Base-by-base conservation (phyloP, 768 basidiomycete species). In the Leucocoprinus leucothites region DNA sequence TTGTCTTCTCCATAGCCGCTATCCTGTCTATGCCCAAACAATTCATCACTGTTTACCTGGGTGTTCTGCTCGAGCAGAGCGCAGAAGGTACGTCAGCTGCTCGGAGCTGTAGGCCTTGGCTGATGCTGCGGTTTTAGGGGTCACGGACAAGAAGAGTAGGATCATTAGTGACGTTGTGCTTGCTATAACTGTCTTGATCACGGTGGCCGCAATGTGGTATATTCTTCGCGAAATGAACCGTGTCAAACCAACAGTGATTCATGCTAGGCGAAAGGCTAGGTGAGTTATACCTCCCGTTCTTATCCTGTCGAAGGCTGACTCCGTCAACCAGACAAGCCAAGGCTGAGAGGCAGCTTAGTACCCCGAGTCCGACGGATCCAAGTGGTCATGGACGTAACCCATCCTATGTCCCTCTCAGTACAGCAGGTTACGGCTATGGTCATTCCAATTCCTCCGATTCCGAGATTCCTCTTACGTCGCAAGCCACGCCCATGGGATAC, bases 41-140 rank as follows among this genome's bases (percentile, higher is more conserved):
- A 67, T 87, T 97, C 62, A 81, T 93, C 60, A 91, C 89, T 7
- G 94, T 97, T 11, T 97, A 97, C 64, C 79, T 95, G 14, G 94
- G 94, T 34, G 91, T 91, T 26, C 75, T 89, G 25, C 67, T 91
- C n/a, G 82, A 87, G 59, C 72, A 80, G 52, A 73, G 78, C 3
- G 68, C 61, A 5, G 70, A 63, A 19, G 76, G 74, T 72, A 50
- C 25, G 49, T 21, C 42, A 9, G 35, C 36, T 41, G 40, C 26
- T 7, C 35, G 24, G 19, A 24, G 3, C 25, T 6, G 34, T 59
- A 22, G 14, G 38, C 36, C 21, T 44, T 26, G 3, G 6, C 50
- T 43, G 26, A 51, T 22, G 3, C 19, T 36, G 19, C 16, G 16
- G 40, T 28, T 4, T 44, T 50, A 77, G 73, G 75, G 16, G 64